Evolutionary conservation across 2,329 filamentous ascomycete genomes (phyloP).

Genomic region (Stemphylium lycopersici): DNA sequence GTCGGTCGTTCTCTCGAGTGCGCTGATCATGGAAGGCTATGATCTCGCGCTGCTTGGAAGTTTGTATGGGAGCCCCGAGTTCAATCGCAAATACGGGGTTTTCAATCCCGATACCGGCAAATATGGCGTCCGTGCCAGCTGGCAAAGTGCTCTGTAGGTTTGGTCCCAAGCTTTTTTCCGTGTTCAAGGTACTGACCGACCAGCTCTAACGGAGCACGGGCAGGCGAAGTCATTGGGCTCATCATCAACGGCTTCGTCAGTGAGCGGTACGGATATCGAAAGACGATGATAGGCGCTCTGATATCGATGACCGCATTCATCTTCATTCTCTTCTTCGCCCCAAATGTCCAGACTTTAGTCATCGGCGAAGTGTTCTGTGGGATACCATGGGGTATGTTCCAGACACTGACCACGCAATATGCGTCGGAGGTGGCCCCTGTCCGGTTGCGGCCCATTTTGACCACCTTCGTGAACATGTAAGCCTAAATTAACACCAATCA

Average conservation of each 20-base stretch:
- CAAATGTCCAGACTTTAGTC: slow-evolving; percentile 47
- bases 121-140: slow-evolving; percentile 48
- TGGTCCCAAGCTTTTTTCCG: not conserved
- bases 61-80: slow-evolving; percentile 63
- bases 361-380: slow-evolving; percentile 54
- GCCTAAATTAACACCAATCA: not conserved
- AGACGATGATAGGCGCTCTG: slow-evolving; percentile 52
- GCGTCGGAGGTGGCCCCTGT: slow-evolving; percentile 69
- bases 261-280: slow-evolving; percentile 53
- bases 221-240: slow-evolving; percentile 53
- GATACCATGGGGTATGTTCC: slow-evolving; percentile 55
- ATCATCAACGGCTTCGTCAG: slow-evolving; percentile 52
- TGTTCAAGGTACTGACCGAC: not conserved
- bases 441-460: slow-evolving; percentile 61
- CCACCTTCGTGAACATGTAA: slow-evolving; percentile 70
- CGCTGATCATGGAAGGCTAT: slow-evolving; percentile 88
- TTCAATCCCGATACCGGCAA: slow-evolving; percentile 44
- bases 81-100: slow-evolving; percentile 52
- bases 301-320: slow-evolving; percentile 50
- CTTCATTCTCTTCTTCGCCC: slow-evolving; percentile 55
- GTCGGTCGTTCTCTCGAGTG: slow-evolving; percentile 82
- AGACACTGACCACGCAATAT: slow-evolving; percentile 54
- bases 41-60: slow-evolving; percentile 80
- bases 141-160: slow-evolving; percentile 52
- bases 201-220: slow-evolving; percentile 51